These are phyloP conservation scores for Penicillium sp. DNA, from an alignment of 2,329 filamentous ascomycete genomes.

Conservation along the genomic window DNA sequence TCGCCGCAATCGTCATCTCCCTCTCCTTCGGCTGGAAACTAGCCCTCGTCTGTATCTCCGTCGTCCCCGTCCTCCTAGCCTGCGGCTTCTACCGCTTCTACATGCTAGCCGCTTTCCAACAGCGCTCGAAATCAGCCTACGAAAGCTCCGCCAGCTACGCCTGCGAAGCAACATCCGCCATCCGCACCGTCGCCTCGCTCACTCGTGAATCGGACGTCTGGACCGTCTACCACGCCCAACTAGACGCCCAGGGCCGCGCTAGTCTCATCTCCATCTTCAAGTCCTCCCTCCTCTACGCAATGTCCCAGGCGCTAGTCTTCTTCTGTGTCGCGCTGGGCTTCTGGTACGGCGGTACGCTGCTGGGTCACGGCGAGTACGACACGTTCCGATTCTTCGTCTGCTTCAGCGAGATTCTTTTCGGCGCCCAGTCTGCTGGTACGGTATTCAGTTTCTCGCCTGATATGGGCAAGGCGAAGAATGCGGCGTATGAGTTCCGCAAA, in stretches of 20 bases:
- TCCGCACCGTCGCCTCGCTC: slow-evolving; percentile 88
- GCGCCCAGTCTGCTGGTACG: slow-evolving; percentile 86
- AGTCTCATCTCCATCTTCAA: slow-evolving; percentile 75
- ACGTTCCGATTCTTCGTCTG: slow-evolving; percentile 92
- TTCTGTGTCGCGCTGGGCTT: slow-evolving; percentile 85
- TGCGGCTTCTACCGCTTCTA: slow-evolving; percentile 90
- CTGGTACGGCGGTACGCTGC: slow-evolving; percentile 85
- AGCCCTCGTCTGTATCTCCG: slow-evolving; percentile 78
- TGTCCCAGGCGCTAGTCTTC: slow-evolving; percentile 82
- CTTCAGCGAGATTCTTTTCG: slow-evolving; percentile 86
- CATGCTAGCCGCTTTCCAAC: slow-evolving; percentile 78
- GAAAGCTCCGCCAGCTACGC: slow-evolving; percentile 82
- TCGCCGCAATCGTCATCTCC: slow-evolving; percentile 71
- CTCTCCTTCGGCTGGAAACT: slow-evolving; percentile 87
- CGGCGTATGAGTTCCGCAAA: slow-evolving; percentile 77
- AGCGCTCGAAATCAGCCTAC: slow-evolving; percentile 78
- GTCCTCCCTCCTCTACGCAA: slow-evolving; percentile 79
- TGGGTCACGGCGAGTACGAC: slow-evolving; percentile 70
- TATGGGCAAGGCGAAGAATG: slow-evolving; percentile 89
- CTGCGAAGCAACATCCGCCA: slow-evolving; percentile 90
- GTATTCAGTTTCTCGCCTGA: slow-evolving; percentile 90
- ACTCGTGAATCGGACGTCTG: slow-evolving; percentile 85
- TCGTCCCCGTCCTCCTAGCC: slow-evolving; percentile 74
- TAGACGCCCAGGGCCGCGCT: slow-evolving; percentile 67
- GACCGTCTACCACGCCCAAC: slow-evolving; percentile 67